A percentile compares a stretch with the other conserved stretches of the same genome.
Evolutionary conservation across 2,329 filamentous ascomycete genomes (phyloP).

Genomic region (Aphanocladium album): DNA sequence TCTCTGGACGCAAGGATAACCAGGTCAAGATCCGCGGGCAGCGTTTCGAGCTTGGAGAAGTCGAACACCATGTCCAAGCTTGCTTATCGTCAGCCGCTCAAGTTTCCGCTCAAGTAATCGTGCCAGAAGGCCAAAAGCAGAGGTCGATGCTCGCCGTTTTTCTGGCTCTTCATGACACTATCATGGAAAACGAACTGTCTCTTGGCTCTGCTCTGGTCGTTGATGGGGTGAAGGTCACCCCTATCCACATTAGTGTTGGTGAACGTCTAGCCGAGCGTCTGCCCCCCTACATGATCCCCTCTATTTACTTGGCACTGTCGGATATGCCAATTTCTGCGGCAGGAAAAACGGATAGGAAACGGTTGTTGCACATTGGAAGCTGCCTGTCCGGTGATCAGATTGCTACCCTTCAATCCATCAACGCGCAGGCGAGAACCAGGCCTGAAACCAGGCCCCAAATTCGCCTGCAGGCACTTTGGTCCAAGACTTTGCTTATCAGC

Average conservation of each 20-base stretch:
- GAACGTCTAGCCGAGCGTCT: not conserved
- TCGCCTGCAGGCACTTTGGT: not conserved
- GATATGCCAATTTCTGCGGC: not conserved
- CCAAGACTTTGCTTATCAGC: not conserved
- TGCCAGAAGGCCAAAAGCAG: not conserved
- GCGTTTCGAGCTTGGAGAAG: constrained; percentile 39
- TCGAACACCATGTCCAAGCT: constrained; percentile 5
- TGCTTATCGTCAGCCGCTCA: not conserved
- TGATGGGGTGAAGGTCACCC: not conserved
- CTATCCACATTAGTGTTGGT: not conserved
- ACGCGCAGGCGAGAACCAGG: not conserved
- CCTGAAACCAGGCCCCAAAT: not conserved
- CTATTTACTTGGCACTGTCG: not conserved
- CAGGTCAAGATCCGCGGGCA: constrained; percentile 54
- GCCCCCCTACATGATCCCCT: not conserved
- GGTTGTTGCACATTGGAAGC: not conserved
- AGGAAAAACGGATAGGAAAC: not conserved
- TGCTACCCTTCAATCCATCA: not conserved
- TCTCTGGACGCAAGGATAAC: constrained; percentile 46
- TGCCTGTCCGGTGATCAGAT: not conserved
- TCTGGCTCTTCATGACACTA: not conserved
- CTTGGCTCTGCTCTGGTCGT: not conserved
- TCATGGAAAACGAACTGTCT: not conserved
- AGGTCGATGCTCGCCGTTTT: not conserved
- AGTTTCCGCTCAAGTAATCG: not conserved